Evolutionary conservation across 2,329 filamentous ascomycete genomes (phyloP).

Genomic region (Diaporthe amygdali): DNA sequence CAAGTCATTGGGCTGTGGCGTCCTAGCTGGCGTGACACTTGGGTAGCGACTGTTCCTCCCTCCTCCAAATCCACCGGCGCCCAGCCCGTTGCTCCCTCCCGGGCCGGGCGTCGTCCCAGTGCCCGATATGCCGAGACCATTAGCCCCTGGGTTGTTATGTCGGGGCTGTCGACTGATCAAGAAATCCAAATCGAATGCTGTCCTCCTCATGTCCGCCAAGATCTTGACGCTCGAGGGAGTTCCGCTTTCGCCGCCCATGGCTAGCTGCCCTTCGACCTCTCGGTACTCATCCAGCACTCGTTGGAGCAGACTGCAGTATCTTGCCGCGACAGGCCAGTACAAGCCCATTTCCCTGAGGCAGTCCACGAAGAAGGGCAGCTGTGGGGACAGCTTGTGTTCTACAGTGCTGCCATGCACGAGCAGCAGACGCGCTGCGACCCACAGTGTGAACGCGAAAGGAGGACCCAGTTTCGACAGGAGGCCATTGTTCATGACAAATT

Average conservation of each 20-base stretch:
- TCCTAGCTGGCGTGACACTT: slow-evolving; percentile 65
- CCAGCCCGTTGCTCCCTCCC: slow-evolving; percentile 25
- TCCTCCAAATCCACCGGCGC: slow-evolving; percentile 25
- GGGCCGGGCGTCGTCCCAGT: background rate
- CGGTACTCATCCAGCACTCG: slow-evolving; percentile 86
- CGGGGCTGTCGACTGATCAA: slow-evolving; percentile 82
- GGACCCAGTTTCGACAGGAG: slow-evolving; percentile 83
- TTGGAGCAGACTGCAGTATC: slow-evolving; percentile 80
- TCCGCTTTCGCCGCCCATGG: slow-evolving; percentile 49
- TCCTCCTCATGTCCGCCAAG: slow-evolving; percentile 87
- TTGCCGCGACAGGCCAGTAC: slow-evolving; percentile 84
- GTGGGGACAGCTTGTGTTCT: slow-evolving; percentile 79
- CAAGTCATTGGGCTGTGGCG: slow-evolving; percentile 79
- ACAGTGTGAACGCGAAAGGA: slow-evolving; percentile 89
- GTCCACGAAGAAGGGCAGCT: slow-evolving; percentile 82
- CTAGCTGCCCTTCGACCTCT: slow-evolving; percentile 76
- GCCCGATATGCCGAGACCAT: slow-evolving; percentile 17
- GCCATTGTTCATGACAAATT: slow-evolving; percentile 76
- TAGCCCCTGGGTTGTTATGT: slow-evolving; percentile 38
- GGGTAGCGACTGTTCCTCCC: slow-evolving; percentile 49
- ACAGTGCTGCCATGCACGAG: slow-evolving; percentile 92
- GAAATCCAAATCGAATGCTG: slow-evolving; percentile 88
- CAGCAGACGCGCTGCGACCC: slow-evolving; percentile 86
- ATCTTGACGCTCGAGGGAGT: slow-evolving; percentile 87
- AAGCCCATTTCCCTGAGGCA: slow-evolving; percentile 80